Evolutionary conservation across 805 yeast genomes (phyloP), one percentile per base, ranked within the genome.

Genomic region (Kurtzmaniella cleridarum): DNA sequence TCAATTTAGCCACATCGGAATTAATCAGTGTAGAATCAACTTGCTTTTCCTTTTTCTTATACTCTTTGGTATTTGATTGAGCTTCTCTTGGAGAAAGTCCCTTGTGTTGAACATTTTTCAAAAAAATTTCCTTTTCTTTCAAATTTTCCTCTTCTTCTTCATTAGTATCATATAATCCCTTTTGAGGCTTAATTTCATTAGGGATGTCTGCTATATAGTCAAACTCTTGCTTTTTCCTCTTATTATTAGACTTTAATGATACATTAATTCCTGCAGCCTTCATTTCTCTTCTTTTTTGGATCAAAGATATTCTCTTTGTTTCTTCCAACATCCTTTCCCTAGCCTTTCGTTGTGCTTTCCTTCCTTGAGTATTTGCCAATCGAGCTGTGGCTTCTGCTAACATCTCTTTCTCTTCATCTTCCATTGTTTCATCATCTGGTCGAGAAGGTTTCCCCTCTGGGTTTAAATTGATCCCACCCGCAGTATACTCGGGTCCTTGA

Each of bases 301-400:
- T 54, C 41, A 81, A 63, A 0, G 96, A 85, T 16, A 88, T 69
- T 26, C 95, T 63, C 49, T 79, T 74, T 42, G 87, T 84, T 53
- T 89, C 95, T 36, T 81, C 85, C 33, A 88, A 63, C 75, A 85
- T 73, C 36, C 93, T 66, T 55, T 91, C 98, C 41, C 97, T 69
- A 2, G 82, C 86, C 54, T 90, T 88, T 42, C 98, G 64, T 42
- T 90, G 86, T 0, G 97, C 96, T 59, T 91, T 91, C 49, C 90
- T 89, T 43, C 98, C 98, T 57, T 84, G 88, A 0, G 97, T 89
- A 51, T 88, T 90, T 10, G 95, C 86, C 46, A 91, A 65, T 49
- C 98, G 75, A 1, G 96, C 95, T 35, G 83, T 75, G 1, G 98
- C 98, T 55, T 93, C 98, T n/a, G 87, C 78, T 6, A 90, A 60